Evolutionary conservation across 2,329 filamentous ascomycete species (phyloP).

Genomic region (Alternaria tenuissima): DNA sequence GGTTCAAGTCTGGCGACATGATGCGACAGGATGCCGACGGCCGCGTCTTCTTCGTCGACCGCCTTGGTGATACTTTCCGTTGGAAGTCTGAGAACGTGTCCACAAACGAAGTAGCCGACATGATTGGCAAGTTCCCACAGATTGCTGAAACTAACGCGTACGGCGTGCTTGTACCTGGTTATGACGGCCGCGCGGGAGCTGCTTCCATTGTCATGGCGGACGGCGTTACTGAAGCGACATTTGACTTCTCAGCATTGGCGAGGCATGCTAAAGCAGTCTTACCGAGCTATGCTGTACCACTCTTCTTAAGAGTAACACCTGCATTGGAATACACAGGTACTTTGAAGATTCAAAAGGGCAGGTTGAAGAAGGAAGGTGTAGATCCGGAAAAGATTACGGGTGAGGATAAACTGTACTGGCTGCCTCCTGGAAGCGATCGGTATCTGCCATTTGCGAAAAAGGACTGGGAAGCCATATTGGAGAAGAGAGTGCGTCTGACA

Average conservation of each 20-base stretch:
- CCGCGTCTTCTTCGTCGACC: conserved; percentile 50
- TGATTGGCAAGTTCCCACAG: conserved; percentile 51
- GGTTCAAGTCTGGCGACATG: conserved; percentile 52
- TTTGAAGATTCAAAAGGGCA: conserved; percentile 57
- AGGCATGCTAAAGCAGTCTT: conserved; percentile 50
- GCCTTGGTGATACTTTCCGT: conserved; percentile 51
- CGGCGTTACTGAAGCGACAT: conserved; percentile 39
- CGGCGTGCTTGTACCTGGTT: conserved; percentile 54
- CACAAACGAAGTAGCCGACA: conserved; percentile 56
- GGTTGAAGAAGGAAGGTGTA: conserved; percentile 54
- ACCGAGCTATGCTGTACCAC: conserved; percentile 57
- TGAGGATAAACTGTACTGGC: conserved; percentile 53
- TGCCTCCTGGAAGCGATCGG: conserved; percentile 41
- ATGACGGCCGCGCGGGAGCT: conserved; percentile 56
- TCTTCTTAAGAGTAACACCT: conserved; percentile 53
- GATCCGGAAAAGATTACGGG: conserved; percentile 52
- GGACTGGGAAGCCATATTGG: conserved; percentile 48
- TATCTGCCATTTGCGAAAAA: conserved; percentile 52
- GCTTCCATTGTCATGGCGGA: conserved; percentile 52
- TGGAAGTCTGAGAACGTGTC: conserved; percentile 59
- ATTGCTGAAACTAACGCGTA: conserved; percentile 57
- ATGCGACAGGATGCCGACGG: conserved; percentile 47
- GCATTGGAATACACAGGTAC: conserved; percentile 57
- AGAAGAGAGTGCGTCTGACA: conserved; percentile 38
- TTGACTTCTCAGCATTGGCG: conserved; percentile 49